These are phyloP conservation scores for Amylocarpus encephaloides DNA, from an alignment of 2,329 filamentous ascomycete genomes.

Conservation along the genomic window DNA sequence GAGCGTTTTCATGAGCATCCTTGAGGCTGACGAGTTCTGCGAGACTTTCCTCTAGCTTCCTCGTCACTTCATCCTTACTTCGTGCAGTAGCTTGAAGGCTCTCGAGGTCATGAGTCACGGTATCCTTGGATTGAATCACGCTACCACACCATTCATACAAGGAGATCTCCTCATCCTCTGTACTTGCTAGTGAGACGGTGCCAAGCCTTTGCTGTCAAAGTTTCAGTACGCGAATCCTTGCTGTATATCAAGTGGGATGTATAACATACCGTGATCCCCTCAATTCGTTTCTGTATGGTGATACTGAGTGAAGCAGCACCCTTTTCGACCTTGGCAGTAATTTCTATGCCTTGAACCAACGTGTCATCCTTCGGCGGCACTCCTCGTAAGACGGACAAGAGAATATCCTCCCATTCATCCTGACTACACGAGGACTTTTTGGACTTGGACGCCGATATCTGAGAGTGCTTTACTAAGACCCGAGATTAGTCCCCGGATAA, in stretches of 20 bases:
- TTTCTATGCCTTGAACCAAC: constrained; percentile 56
- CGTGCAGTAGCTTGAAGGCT: constrained; percentile 35
- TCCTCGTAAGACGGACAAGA: constrained; percentile 50
- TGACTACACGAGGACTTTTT: constrained; percentile 49
- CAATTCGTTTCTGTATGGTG: constrained; percentile 57
- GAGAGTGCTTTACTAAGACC: constrained; percentile 49
- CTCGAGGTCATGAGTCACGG: constrained; percentile 13
- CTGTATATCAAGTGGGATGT: constrained; percentile 4
- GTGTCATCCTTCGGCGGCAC: constrained; percentile 36
- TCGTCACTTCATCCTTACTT: constrained; percentile 49
- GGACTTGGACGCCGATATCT: constrained; percentile 45
- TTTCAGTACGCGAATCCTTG: constrained; percentile 9
- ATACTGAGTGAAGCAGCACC: constrained; percentile 48
- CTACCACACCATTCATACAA: constrained; percentile 65
- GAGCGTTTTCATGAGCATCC: constrained; percentile 55
- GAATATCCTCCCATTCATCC: constrained; percentile 60
- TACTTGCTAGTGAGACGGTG: constrained; percentile 48
- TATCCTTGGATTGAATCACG: constrained; percentile 38
- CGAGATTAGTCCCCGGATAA: constrained; percentile 24
- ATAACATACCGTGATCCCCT: constrained; percentile 58
- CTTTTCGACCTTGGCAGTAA: constrained; percentile 48
- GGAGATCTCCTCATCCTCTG: constrained; percentile 49
- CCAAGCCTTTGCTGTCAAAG: constrained; percentile 60
- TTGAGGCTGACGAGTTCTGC: constrained; percentile 62
- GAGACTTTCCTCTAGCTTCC: constrained; percentile 55